phyloP scores from a whole-genome alignment of 345 rosid genomes.

The Pelargonium nanum region DNA sequence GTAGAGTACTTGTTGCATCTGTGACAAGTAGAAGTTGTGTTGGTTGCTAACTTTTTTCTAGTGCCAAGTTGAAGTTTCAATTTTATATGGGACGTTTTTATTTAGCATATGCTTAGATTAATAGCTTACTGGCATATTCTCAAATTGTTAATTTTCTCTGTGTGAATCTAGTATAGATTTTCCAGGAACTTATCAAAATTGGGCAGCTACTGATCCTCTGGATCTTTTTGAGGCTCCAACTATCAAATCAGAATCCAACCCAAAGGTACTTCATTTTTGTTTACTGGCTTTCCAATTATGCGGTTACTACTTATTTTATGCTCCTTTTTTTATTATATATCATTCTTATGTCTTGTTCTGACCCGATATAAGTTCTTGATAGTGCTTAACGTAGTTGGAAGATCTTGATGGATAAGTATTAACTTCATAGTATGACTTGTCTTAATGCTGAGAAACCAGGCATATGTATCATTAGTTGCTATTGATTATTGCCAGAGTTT shows the following conservation, averaged over 20 bases:
- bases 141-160: constrained; percentile 6
- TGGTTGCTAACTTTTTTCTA: not conserved
- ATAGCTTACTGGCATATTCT: constrained; percentile 1
- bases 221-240: constrained; percentile 78
- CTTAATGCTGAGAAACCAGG: not conserved
- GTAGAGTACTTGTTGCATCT: too few relatives aligned
- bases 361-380: not conserved
- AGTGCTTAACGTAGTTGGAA: not conserved
- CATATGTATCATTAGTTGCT: not conserved
- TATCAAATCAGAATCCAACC: constrained; percentile 60
- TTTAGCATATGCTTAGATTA: not conserved
- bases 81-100: not conserved
- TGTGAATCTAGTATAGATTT: constrained; percentile 77
- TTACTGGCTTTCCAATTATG: constrained; percentile 2
- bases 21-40: too few relatives aligned
- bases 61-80: not conserved
- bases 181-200: constrained; percentile 69
- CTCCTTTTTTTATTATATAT: not conserved
- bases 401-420: not conserved
- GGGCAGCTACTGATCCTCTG: constrained; percentile 54
- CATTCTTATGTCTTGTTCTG: not conserved
- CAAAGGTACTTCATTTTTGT: constrained; percentile 40
- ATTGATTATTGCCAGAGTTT: not conserved
- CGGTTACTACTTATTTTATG: not conserved
- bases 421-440: not conserved